A percentile compares a stretch with the other conserved stretches of the same genome.
These are phyloP conservation scores for Suillus clintonianus DNA, from an alignment of 768 basidiomycete species.

Conservation along the genomic window DNA sequence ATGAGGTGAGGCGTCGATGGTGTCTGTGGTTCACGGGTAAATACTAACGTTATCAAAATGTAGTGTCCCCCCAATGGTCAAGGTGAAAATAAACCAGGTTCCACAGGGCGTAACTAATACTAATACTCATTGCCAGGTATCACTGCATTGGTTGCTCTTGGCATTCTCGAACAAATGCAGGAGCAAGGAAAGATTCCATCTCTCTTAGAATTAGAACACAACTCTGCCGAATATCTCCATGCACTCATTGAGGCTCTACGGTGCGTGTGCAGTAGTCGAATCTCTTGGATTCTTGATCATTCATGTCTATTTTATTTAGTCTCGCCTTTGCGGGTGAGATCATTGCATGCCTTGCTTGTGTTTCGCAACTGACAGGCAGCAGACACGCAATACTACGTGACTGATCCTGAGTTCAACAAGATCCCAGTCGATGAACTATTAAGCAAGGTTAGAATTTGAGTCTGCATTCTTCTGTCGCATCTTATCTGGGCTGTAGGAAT, in stretches of 20 bases:
- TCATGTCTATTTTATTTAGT: constrained; percentile 30
- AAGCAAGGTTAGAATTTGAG: constrained; percentile 61
- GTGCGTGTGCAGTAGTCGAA: constrained; percentile 36
- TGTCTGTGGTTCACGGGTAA: neutral
- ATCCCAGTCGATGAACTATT: constrained; percentile 83
- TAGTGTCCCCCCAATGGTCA: constrained; percentile 97
- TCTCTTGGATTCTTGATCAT: neutral
- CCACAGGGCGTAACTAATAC: neutral
- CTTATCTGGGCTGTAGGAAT: constrained; percentile 54
- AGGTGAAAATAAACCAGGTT: constrained; percentile 43
- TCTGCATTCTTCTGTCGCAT: neutral
- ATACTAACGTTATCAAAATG: neutral
- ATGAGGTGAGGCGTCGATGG: constrained; percentile 63
- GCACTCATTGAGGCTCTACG: constrained; percentile 82
- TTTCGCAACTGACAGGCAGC: neutral
- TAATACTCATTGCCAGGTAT: constrained; percentile 50
- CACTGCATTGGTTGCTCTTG: constrained; percentile 89
- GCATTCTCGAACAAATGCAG: constrained; percentile 88
- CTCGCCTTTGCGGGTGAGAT: constrained; percentile 73
- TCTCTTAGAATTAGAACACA: constrained; percentile 82
- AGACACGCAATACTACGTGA: constrained; percentile 91
- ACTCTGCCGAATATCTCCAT: constrained; percentile 89
- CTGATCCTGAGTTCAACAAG: constrained; percentile 79
- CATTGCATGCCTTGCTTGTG: neutral
- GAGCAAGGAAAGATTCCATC: constrained; percentile 68